phyloP scores from a whole-genome alignment of 2,329 filamentous ascomycete genomes.

The Colletotrichum liriopes region DNA sequence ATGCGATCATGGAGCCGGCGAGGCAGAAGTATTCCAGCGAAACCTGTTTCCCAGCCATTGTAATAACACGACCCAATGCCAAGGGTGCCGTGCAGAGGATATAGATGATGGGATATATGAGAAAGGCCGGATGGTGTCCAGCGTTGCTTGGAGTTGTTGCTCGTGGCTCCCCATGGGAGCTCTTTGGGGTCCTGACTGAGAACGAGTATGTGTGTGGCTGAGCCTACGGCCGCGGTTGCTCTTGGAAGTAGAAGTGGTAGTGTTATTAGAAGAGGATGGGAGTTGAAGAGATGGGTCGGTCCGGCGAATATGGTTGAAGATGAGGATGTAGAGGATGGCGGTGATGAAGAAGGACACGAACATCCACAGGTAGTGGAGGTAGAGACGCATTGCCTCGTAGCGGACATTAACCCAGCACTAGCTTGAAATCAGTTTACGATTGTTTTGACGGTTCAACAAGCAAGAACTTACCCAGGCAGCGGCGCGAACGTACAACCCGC shows the following conservation, averaged over 20 bases:
- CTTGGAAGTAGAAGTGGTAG: slow-evolving; percentile 23
- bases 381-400: slow-evolving; percentile 68
- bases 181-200: neutral
- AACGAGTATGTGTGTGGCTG: slow-evolving; percentile 13
- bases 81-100: slow-evolving; percentile 74
- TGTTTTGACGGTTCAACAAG: slow-evolving; percentile 66
- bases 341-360: slow-evolving; percentile 60
- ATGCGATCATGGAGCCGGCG: slow-evolving; percentile 66
- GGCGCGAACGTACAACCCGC: slow-evolving; percentile 66
- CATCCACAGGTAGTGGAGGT: slow-evolving; percentile 76
- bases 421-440: slow-evolving; percentile 70
- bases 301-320: slow-evolving; percentile 58
- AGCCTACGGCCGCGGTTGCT: neutral
- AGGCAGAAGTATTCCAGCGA: slow-evolving; percentile 65
- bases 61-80: slow-evolving; percentile 70
- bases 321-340: slow-evolving; percentile 56
- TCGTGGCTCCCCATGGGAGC: neutral
- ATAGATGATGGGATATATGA: slow-evolving; percentile 75
- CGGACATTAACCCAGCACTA: slow-evolving; percentile 74
- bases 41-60: slow-evolving; percentile 65
- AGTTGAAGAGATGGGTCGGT: slow-evolving; percentile 47
- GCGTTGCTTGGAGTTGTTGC: neutral
- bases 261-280: slow-evolving; percentile 34
- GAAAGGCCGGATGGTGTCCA: slow-evolving; percentile 55
- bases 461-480: slow-evolving; percentile 68